These are phyloP conservation scores for Microstegium vimineum DNA, from an alignment of 176 grass and related monocot genomes.

Conservation along the genomic window DNA sequence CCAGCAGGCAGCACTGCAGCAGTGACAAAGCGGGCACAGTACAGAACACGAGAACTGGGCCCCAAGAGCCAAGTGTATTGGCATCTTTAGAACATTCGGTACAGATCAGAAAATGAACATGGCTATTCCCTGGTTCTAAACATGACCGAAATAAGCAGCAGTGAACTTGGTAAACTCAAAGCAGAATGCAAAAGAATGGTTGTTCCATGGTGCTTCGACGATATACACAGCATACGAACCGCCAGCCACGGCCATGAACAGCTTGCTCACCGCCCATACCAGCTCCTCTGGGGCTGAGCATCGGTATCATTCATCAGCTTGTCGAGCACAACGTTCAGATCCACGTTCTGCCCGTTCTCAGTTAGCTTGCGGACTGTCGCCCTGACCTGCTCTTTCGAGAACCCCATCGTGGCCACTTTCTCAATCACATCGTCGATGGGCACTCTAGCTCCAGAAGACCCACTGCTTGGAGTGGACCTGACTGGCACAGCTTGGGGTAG, in stretches of 20 bases:
- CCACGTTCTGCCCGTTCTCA: constrained; percentile 82
- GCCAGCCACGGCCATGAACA: not conserved
- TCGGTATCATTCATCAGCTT: constrained; percentile 83
- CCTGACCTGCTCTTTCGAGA: constrained; percentile 90
- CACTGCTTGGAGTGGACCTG: constrained; percentile 30
- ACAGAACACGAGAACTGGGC: not conserved
- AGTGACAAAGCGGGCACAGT: not conserved
- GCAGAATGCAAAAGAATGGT: not conserved
- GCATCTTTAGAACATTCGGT: not conserved
- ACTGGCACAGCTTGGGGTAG: constrained; percentile 57
- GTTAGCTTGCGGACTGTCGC: constrained; percentile 71
- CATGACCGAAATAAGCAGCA: not conserved
- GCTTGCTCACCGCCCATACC: constrained; percentile 51
- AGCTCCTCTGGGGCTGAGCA: constrained; percentile 65
- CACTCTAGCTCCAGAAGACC: constrained; percentile 38
- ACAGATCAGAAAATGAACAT: not conserved
- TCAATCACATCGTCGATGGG: constrained; percentile 78
- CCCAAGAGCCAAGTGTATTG: not conserved
- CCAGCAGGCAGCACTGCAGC: no score
- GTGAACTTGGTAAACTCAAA: not conserved
- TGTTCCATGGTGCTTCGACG: not conserved
- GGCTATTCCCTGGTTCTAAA: not conserved
- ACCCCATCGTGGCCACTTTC: constrained; percentile 92
- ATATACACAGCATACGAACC: constrained; percentile 30
- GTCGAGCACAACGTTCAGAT: constrained; percentile 88